A percentile compares a stretch with the other conserved stretches of the same genome.
Conservation (phyloP, 2,329 filamentous ascomycete species). For the Neofusicoccum sp. region DNA sequence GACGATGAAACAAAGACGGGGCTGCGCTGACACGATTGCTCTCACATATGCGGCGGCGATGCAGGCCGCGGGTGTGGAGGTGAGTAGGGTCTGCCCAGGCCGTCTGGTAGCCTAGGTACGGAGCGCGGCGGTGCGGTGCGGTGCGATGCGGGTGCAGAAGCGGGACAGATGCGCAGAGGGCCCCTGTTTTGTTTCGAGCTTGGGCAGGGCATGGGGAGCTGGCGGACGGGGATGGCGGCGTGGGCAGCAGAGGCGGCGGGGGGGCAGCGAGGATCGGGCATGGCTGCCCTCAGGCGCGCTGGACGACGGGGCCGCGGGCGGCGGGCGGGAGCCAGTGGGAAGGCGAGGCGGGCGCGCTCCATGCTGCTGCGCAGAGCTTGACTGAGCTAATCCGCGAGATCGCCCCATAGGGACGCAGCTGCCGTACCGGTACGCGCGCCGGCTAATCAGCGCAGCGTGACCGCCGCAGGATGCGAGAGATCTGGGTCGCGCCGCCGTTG, state of each 20-base stretch:
- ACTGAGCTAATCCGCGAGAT: constrained; percentile 18
- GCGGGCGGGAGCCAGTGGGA: constrained; percentile 23
- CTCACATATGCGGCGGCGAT: constrained; percentile 18
- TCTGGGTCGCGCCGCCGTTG: constrained; percentile 18
- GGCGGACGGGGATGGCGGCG: constrained; percentile 15
- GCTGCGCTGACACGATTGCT: constrained; percentile 13
- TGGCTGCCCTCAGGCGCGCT: constrained; percentile 12
- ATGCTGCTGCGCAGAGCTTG: constrained; percentile 14
- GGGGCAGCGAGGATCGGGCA: constrained; percentile 10
- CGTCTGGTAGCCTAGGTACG: constrained; percentile 24
- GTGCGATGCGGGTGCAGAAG: constrained; percentile 34
- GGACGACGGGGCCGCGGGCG: constrained; percentile 15
- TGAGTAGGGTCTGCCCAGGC: constrained; percentile 18
- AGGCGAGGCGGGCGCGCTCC: constrained; percentile 17
- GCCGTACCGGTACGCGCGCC: background rate
- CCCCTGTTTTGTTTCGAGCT: constrained; percentile 33
- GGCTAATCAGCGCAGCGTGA: constrained; percentile 17
- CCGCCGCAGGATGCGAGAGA: constrained; percentile 14
- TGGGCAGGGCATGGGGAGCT: constrained; percentile 19
- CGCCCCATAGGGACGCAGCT: constrained; percentile 2
- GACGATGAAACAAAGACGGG: constrained; percentile 20
- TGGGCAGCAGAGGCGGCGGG: constrained; percentile 9
- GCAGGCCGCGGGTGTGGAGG: constrained; percentile 8
- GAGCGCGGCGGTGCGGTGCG: constrained; percentile 39
- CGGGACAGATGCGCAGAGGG: constrained; percentile 30